These are phyloP conservation scores for Clarireedia sp. DNA, from an alignment of 2,329 filamentous ascomycete genomes.

Conservation along the genomic window DNA sequence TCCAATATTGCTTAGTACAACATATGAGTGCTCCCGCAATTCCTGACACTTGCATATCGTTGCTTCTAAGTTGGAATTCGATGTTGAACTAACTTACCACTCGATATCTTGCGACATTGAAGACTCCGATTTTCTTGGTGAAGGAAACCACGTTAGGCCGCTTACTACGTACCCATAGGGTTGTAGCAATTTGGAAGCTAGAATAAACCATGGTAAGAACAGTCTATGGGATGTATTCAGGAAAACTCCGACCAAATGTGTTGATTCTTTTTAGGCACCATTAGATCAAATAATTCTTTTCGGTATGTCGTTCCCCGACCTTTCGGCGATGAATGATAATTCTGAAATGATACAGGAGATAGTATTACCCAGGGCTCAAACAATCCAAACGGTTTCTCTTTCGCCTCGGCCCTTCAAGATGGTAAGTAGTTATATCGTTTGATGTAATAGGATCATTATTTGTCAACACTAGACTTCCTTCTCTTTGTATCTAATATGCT, in stretches of 20 bases:
- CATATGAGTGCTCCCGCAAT: no score
- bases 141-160: neutral
- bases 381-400: constrained; percentile 18
- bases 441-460: neutral
- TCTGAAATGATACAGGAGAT: constrained; percentile 14
- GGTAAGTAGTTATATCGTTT: constrained; percentile 6
- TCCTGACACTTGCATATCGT: no score
- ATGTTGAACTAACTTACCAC: neutral
- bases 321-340: neutral
- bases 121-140: neutral
- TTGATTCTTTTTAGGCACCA: neutral
- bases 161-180: neutral
- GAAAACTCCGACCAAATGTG: neutral
- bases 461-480: no score
- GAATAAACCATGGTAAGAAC: neutral
- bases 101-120: neutral
- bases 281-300: constrained; percentile 7
- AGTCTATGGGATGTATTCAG: neutral
- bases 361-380: constrained; percentile 22
- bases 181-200: neutral
- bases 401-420: constrained; percentile 22
- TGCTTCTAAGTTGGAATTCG: no score
- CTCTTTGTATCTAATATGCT: neutral
- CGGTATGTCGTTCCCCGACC: neutral
- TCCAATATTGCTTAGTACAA: no score